phyloP scores from a whole-genome alignment of 2,329 filamentous ascomycete species.

The Beauveria bassiana region DNA sequence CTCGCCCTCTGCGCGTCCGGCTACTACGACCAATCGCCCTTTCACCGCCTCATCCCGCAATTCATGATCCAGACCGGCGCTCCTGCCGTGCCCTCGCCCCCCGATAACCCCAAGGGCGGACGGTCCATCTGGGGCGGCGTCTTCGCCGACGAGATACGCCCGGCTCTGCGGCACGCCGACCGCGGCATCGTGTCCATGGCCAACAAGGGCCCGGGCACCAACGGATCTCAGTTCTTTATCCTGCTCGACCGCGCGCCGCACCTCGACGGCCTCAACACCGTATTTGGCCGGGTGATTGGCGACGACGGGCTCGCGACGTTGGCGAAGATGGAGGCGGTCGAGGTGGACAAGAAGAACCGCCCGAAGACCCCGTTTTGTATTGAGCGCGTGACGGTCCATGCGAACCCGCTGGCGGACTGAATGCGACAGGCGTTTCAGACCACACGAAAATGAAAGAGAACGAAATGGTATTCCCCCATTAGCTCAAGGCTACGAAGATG shows the following conservation, averaged over 20 bases:
- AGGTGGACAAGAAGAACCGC: constrained; percentile 71
- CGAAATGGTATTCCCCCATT: not conserved
- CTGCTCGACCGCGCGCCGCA: constrained; percentile 71
- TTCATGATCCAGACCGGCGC: constrained; percentile 78
- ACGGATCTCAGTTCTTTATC: constrained; percentile 77
- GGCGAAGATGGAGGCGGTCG: constrained; percentile 61
- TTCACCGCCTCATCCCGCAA: constrained; percentile 71
- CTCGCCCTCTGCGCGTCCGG: constrained; percentile 74
- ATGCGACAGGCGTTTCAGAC: not conserved
- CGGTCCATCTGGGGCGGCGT: constrained; percentile 64
- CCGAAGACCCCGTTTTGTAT: constrained; percentile 62
- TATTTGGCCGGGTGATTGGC: constrained; percentile 68
- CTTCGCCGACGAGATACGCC: constrained; percentile 77
- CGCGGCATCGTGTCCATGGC: constrained; percentile 71
- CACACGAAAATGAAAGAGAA: not conserved
- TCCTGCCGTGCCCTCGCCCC: constrained; percentile 41
- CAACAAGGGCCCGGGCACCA: constrained; percentile 66
- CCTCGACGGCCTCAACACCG: constrained; percentile 75
- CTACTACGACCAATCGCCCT: constrained; percentile 67
- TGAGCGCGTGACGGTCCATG: constrained; percentile 64
- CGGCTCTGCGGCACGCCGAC: constrained; percentile 58
- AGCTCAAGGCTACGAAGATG: not conserved
- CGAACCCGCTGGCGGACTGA: constrained; percentile 65
- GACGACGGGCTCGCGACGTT: constrained; percentile 58
- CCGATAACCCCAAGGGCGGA: constrained; percentile 58